Evolutionary conservation across 148 eudicot species (phyloP).

Genomic region (Diospyros lotus): DNA sequence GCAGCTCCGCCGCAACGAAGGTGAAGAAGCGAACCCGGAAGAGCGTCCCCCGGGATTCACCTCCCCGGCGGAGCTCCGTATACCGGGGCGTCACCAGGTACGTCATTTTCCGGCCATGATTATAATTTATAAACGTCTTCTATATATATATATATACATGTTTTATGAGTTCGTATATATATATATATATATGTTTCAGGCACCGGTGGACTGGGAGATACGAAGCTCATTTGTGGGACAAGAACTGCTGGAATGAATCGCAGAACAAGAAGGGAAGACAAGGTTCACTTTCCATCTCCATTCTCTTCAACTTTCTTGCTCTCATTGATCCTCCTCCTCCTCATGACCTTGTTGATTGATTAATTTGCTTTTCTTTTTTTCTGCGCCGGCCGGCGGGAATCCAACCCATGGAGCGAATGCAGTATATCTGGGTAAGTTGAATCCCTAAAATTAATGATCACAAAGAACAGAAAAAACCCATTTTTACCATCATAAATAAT

Average conservation of each 20-base stretch:
- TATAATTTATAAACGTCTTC: background rate
- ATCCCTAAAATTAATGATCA: background rate
- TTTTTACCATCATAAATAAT: background rate
- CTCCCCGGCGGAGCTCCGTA: constrained; percentile 71
- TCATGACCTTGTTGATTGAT: background rate
- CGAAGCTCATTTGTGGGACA: constrained; percentile 98
- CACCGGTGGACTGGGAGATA: constrained; percentile 93
- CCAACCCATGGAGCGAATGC: constrained; percentile 19
- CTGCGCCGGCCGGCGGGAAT: constrained; percentile 15
- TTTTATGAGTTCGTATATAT: too few species aligned
- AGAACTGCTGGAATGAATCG: constrained; percentile 69
- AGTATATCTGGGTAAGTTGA: constrained; percentile 73
- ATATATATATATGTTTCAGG: constrained; percentile 21
- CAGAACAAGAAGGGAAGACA: constrained; percentile 92
- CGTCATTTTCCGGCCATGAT: background rate
- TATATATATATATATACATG: too few species aligned
- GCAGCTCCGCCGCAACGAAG: constrained; percentile 6
- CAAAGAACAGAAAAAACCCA: background rate
- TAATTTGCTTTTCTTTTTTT: constrained; percentile 2
- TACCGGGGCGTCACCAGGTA: constrained; percentile 87
- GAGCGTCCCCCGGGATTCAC: constrained; percentile 45
- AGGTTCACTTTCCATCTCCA: constrained; percentile 32
- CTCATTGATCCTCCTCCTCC: background rate
- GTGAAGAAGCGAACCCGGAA: constrained; percentile 40
- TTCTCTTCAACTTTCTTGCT: background rate